phyloP scores from a whole-genome alignment of 2,329 filamentous ascomycete genomes.

The Onygenales sp. region DNA sequence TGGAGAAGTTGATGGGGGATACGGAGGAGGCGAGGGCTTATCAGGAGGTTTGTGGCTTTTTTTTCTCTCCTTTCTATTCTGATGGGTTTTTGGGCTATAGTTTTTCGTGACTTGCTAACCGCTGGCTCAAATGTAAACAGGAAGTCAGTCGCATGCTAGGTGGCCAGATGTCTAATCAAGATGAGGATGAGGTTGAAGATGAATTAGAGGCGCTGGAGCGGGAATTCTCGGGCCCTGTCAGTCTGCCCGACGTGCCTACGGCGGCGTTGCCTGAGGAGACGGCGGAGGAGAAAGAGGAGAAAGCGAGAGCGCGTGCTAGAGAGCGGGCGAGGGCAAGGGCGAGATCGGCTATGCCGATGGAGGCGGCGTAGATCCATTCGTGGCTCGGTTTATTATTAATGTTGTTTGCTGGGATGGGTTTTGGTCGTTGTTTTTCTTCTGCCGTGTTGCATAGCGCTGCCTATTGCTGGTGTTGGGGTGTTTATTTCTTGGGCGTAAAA shows the following conservation, averaged over 20 bases:
- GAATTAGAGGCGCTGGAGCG: constrained; percentile 75
- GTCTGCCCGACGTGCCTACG: constrained; percentile 32
- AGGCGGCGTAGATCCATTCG: constrained; percentile 12
- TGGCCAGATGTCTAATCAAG: constrained; percentile 79
- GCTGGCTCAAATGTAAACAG: constrained; percentile 34
- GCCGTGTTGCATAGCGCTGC: no score
- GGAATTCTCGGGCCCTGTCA: constrained; percentile 39
- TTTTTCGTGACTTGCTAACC: background rate
- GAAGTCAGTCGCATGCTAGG: constrained; percentile 89
- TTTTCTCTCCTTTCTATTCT: background rate
- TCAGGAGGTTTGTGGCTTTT: constrained; percentile 55
- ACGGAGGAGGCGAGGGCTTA: constrained; percentile 84
- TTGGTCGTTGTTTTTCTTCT: background rate
- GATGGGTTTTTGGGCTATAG: background rate
- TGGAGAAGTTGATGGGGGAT: constrained; percentile 93
- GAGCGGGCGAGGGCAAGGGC: constrained; percentile 24
- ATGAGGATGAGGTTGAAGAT: constrained; percentile 96
- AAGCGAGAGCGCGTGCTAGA: constrained; percentile 24
- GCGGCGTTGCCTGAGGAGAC: constrained; percentile 20
- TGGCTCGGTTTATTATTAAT: background rate
- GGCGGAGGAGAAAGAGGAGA: constrained; percentile 20
- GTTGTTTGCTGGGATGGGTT: background rate
- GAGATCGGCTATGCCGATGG: constrained; percentile 16
- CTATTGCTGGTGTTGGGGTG: no score
- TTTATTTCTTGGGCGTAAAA: no score